A percentile compares a stretch with the other conserved stretches of the same genome.
These are phyloP conservation scores for Apiospora aurea DNA, from an alignment of 2,329 filamentous ascomycete species.

Conservation along the genomic window DNA sequence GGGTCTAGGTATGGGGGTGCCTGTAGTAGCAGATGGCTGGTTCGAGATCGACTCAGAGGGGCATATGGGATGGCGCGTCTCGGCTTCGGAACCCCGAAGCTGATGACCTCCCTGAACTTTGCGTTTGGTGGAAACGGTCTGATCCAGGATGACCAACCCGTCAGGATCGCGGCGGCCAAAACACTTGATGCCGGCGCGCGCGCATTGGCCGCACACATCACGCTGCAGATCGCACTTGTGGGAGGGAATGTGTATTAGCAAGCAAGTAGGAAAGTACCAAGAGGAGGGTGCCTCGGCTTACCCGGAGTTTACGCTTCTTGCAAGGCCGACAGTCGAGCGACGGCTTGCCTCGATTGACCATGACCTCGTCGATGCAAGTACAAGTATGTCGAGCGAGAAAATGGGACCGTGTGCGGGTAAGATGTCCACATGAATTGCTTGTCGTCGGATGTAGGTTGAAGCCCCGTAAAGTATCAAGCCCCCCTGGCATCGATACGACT, in stretches of 20 bases:
- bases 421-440: neutral
- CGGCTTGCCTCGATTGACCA: slow-evolving; percentile 35
- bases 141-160: slow-evolving; percentile 36
- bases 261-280: neutral
- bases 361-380: slow-evolving; percentile 20
- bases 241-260: neutral
- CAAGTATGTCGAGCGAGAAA: neutral
- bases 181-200: slow-evolving; percentile 35
- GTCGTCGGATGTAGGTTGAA: neutral
- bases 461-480: neutral
- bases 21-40: neutral
- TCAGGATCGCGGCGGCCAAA: slow-evolving; percentile 36
- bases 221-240: slow-evolving; percentile 34
- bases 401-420: neutral
- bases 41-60: neutral
- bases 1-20: neutral
- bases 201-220: slow-evolving; percentile 36
- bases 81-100: neutral
- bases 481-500: neutral
- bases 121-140: slow-evolving; percentile 32
- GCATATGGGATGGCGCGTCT: neutral
- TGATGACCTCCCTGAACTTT: slow-evolving; percentile 26
- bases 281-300: slow-evolving; percentile 23
- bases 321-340: slow-evolving; percentile 37
- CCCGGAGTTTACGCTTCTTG: slow-evolving; percentile 36